Percentiles rank a stretch among this genome's conserved stretches.
phyloP scores from a whole-genome alignment of 192 early-diverging fungal species.

The Coemansia sp. region DNA sequence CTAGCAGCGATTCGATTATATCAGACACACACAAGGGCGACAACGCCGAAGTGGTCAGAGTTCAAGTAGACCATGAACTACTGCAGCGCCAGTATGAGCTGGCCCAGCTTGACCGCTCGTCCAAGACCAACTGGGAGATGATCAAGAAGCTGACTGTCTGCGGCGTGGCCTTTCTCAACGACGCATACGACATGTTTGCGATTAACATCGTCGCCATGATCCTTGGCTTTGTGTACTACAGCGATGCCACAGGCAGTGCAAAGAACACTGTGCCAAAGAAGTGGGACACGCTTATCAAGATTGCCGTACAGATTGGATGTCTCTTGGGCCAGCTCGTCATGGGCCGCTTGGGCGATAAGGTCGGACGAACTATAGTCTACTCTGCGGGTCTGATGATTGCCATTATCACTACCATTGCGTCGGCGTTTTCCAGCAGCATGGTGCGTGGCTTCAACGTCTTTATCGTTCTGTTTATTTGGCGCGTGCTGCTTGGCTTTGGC shows the following conservation, averaged over 20 bases:
- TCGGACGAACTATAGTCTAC: slow-evolving; percentile 87
- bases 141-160: slow-evolving; percentile 67
- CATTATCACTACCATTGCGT: slow-evolving; percentile 78
- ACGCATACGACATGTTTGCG: slow-evolving; percentile 92
- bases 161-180: slow-evolving; percentile 84
- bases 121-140: slow-evolving; percentile 62
- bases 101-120: slow-evolving; percentile 53
- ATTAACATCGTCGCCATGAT: slow-evolving; percentile 87
- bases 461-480: slow-evolving; percentile 76
- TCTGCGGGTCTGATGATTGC: slow-evolving; percentile 85
- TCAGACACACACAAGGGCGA: slow-evolving; percentile 1
- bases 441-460: slow-evolving; percentile 63
- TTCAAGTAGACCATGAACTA: slow-evolving; percentile 10
- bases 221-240: slow-evolving; percentile 65
- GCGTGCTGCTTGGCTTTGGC: slow-evolving; percentile 85
- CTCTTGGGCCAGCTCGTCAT: slow-evolving; percentile 87
- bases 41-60: neutral
- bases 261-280: slow-evolving; percentile 56
- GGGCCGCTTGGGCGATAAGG: slow-evolving; percentile 79
- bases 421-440: slow-evolving; percentile 66
- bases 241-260: slow-evolving; percentile 20
- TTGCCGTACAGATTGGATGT: slow-evolving; percentile 80
- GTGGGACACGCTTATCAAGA: slow-evolving; percentile 81
- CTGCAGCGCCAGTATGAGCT: slow-evolving; percentile 30
- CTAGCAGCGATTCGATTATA: neutral